These are phyloP conservation scores for Perkinsela sp. DNA, from an alignment of 208 protist species.

Conservation along the genomic window DNA sequence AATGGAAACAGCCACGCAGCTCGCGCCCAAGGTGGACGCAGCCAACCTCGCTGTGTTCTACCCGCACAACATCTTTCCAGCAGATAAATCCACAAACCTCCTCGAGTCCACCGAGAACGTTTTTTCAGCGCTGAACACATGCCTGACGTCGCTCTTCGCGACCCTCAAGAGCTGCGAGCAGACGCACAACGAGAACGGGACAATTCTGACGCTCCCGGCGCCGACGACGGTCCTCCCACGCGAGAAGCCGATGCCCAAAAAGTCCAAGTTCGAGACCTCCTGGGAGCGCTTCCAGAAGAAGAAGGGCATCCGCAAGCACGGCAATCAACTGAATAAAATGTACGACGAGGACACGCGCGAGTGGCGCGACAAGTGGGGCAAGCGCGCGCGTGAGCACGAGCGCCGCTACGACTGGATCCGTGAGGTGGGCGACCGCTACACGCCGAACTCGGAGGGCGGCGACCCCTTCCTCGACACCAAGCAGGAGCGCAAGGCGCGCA, in stretches of 20 bases:
- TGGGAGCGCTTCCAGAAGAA: constrained; percentile 71
- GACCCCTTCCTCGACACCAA: constrained; percentile 71
- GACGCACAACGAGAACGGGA: not conserved
- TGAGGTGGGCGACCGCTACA: constrained; percentile 55
- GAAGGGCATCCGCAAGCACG: constrained; percentile 63
- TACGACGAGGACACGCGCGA: constrained; percentile 59
- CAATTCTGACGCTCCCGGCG: constrained; percentile 34
- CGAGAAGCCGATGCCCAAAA: constrained; percentile 53
- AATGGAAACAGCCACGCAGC: not conserved
- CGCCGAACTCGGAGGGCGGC: constrained; percentile 45
- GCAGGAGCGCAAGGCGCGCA: constrained; percentile 39
- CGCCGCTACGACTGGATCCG: constrained; percentile 67
- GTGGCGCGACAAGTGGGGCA: constrained; percentile 70
- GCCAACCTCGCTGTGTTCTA: not conserved
- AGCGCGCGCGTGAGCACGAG: constrained; percentile 51
- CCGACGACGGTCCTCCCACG: constrained; percentile 48
- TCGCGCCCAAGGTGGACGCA: not conserved
- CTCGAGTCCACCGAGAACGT: not conserved
- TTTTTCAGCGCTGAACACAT: not conserved
- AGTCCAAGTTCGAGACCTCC: constrained; percentile 48
- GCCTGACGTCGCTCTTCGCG: not conserved
- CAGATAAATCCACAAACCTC: not conserved
- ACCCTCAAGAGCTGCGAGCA: not conserved
- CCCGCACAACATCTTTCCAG: not conserved
- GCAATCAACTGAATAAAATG: constrained; percentile 54